These are phyloP conservation scores for Picochlorum sp. DNA, from an alignment of 139 green algal genomes.

Conservation along the genomic window DNA sequence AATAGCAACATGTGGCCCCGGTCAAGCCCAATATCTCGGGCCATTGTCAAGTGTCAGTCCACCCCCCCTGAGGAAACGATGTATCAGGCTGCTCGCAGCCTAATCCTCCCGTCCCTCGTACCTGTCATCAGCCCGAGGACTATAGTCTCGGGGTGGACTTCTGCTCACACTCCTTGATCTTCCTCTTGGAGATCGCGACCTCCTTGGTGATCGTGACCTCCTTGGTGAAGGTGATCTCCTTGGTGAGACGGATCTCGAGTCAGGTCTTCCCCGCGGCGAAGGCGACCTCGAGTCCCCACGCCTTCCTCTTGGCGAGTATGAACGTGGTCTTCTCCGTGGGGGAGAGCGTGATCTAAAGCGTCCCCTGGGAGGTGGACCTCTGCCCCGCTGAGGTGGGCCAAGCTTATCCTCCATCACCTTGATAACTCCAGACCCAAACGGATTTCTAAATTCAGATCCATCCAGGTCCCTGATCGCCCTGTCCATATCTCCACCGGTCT, in stretches of 20 bases:
- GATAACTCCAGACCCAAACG: conserved; percentile 56
- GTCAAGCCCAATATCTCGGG: too few relatives aligned
- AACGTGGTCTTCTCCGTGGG: neutral
- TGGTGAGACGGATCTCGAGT: neutral
- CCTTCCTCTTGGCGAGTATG: neutral
- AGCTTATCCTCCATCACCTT: conserved; percentile 23
- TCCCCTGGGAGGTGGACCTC: neutral
- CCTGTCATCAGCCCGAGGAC: neutral
- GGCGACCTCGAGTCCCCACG: conserved; percentile 1
- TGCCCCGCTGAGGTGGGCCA: neutral
- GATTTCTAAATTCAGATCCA: conserved; percentile 80
- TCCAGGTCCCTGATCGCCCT: conserved; percentile 53
- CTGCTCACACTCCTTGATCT: conserved; percentile 3
- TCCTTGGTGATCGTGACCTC: neutral
- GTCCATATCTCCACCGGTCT: conserved; percentile 44
- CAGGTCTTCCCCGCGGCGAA: neutral
- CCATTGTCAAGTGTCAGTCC: too few relatives aligned
- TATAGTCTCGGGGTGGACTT: neutral
- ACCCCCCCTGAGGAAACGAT: too few relatives aligned
- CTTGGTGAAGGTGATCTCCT: neutral
- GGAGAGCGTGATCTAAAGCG: neutral
- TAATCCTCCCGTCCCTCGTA: neutral
- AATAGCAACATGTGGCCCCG: too few relatives aligned
- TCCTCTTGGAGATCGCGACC: neutral
- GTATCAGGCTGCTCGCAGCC: neutral